These are phyloP conservation scores for Cephaloascus albidus DNA, from an alignment of 805 yeast species.

Conservation along the genomic window DNA sequence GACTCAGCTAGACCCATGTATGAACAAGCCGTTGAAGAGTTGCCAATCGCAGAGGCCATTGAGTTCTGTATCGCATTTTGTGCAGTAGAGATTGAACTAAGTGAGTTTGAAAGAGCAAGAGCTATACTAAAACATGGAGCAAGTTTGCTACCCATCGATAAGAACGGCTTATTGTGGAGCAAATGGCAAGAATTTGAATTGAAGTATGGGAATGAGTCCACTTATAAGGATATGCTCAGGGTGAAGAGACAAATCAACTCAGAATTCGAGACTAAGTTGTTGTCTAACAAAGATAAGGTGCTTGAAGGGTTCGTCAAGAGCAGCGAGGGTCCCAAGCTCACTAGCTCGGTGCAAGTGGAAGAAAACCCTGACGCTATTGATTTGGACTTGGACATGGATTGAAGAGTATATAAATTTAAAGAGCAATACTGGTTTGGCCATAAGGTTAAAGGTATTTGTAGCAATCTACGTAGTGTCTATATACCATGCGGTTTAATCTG, in stretches of 20 bases:
- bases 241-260: slow-evolving; percentile 35
- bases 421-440: no score
- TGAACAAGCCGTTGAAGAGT: slow-evolving; percentile 38
- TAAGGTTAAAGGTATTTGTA: no score
- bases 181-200: slow-evolving; percentile 72
- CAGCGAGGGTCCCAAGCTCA: slow-evolving; percentile 22
- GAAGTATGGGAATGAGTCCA: slow-evolving; percentile 57
- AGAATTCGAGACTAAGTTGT: slow-evolving; percentile 9
- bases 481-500: no score
- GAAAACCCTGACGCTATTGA: slow-evolving; percentile 55
- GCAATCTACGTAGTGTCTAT: no score
- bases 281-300: slow-evolving; percentile 10
- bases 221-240: slow-evolving; percentile 67
- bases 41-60: slow-evolving; percentile 33
- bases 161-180: slow-evolving; percentile 38
- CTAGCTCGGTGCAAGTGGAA: slow-evolving; percentile 3
- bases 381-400: slow-evolving; percentile 33
- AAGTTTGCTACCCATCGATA: slow-evolving; percentile 23
- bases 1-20: slow-evolving; percentile 37
- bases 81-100: slow-evolving; percentile 40
- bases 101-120: slow-evolving; percentile 54
- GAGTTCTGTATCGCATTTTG: slow-evolving; percentile 45
- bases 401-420: no score
- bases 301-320: slow-evolving; percentile 43
- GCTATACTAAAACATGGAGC: slow-evolving; percentile 50